These are phyloP conservation scores for Leccinum variicolor DNA, from an alignment of 768 basidiomycete species.

Conservation along the genomic window DNA sequence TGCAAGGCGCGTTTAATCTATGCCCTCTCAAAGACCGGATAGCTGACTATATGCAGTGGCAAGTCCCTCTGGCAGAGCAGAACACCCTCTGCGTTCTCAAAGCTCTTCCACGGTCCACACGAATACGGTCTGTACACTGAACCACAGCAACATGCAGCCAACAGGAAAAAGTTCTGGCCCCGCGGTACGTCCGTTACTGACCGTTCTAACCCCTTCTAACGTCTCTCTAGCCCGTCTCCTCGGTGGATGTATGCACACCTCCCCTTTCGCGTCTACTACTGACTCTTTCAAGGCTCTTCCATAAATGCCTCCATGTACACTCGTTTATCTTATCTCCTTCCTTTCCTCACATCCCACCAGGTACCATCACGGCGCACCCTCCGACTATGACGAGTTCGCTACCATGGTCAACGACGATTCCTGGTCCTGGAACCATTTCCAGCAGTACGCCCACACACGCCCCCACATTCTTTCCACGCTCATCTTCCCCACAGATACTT, in stretches of 20 bases:
- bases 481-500: constrained; percentile 51
- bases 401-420: constrained; percentile 47
- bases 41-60: constrained; percentile 35
- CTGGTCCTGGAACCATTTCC: constrained; percentile 56
- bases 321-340: background rate
- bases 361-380: constrained; percentile 62
- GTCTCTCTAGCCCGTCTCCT: constrained; percentile 52
- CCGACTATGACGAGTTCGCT: constrained; percentile 69
- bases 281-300: constrained; percentile 44
- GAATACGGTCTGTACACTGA: constrained; percentile 57
- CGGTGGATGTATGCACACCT: constrained; percentile 60
- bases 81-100: constrained; percentile 42
- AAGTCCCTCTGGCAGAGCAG: constrained; percentile 37
- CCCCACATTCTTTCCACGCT: background rate
- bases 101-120: constrained; percentile 43
- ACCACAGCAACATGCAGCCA: constrained; percentile 48
- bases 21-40: fast-evolving
- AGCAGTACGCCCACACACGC: constrained; percentile 34
- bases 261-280: background rate
- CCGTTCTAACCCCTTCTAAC: background rate
- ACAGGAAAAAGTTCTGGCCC: constrained; percentile 56
- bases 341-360: constrained; percentile 15
- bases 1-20: constrained; percentile 42
- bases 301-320: constrained; percentile 57
- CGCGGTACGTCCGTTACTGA: constrained; percentile 44